phyloP scores from a whole-genome alignment of 1,284 basidiomycete genomes.

The Marasmius oreades region DNA sequence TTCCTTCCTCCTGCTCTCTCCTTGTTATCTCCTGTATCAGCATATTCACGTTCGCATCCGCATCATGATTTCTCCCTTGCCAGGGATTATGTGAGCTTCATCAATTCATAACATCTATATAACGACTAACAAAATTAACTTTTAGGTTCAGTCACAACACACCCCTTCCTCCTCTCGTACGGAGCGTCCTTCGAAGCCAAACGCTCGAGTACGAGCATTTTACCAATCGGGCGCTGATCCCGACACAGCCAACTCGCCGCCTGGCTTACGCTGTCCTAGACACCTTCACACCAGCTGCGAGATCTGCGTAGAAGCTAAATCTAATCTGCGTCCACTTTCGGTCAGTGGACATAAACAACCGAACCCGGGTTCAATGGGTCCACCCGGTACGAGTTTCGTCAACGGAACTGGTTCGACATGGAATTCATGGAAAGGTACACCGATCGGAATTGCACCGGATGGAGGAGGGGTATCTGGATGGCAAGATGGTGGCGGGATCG shows the following conservation, averaged over 20 bases:
- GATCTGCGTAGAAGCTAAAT: slow-evolving; percentile 65
- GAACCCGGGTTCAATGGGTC: neutral
- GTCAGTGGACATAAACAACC: slow-evolving; percentile 17
- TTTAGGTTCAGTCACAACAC: neutral
- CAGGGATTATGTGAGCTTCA: neutral
- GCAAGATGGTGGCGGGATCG: slow-evolving; percentile 68
- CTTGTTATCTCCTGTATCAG: slow-evolving; percentile 15
- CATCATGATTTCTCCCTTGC: too few species aligned
- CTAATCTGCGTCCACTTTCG: slow-evolving; percentile 27
- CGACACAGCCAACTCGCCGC: slow-evolving; percentile 57
- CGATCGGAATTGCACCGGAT: slow-evolving; percentile 32
- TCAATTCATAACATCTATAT: slow-evolving; percentile 12
- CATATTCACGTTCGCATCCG: slow-evolving; percentile 12
- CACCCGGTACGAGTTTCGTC: neutral
- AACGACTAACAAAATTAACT: slow-evolving; percentile 9
- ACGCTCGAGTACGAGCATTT: slow-evolving; percentile 42
- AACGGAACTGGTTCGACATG: slow-evolving; percentile 7
- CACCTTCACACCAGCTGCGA: slow-evolving; percentile 69
- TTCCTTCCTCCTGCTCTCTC: slow-evolving; percentile 20
- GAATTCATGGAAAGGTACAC: slow-evolving; percentile 26
- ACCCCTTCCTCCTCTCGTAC: neutral
- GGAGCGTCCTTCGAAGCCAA: slow-evolving; percentile 25
- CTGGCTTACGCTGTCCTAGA: slow-evolving; percentile 63
- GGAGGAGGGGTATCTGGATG: slow-evolving; percentile 62
- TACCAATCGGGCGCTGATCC: slow-evolving; percentile 64